phyloP scores from a whole-genome alignment of 2,329 filamentous ascomycete genomes.

The Venturia pyrina region DNA sequence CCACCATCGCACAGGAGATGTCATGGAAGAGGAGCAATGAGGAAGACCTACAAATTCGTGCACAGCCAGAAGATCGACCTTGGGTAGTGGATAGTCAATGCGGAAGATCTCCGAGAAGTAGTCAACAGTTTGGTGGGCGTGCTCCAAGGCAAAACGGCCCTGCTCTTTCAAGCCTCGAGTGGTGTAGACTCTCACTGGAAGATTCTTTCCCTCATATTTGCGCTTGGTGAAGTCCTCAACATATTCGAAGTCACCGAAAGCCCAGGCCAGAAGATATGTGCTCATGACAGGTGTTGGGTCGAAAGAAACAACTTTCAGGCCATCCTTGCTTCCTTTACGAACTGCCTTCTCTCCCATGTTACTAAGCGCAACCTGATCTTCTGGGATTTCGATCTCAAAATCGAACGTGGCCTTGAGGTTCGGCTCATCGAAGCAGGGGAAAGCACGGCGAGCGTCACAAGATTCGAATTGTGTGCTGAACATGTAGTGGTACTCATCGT shows the following conservation, averaged over 20 bases:
- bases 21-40: constrained; percentile 5
- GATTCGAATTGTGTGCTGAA: constrained; percentile 97
- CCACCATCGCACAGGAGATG: constrained; percentile 3
- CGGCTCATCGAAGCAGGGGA: constrained; percentile 97
- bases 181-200: constrained; percentile 93
- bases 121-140: constrained; percentile 87
- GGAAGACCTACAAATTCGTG: constrained; percentile 69
- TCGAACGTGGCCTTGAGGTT: constrained; percentile 96
- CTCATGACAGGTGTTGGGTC: constrained; percentile 84
- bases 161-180: constrained; percentile 91
- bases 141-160: constrained; percentile 78
- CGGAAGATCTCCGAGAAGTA: constrained; percentile 93
- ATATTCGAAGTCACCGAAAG: constrained; percentile 93
- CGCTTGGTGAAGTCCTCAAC: constrained; percentile 84
- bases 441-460: constrained; percentile 86
- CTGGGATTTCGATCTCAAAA: constrained; percentile 82
- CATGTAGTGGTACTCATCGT: constrained; percentile 53
- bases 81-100: constrained; percentile 87
- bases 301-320: constrained; percentile 60
- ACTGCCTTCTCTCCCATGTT: constrained; percentile 86
- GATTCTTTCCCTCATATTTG: constrained; percentile 79
- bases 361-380: constrained; percentile 78
- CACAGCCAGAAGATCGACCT: constrained; percentile 81
- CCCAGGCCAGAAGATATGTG: constrained; percentile 83
- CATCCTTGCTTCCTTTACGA: constrained; percentile 56